phyloP scores from a whole-genome alignment of 2,329 filamentous ascomycete genomes.

The Gaeumannomyces sp. region DNA sequence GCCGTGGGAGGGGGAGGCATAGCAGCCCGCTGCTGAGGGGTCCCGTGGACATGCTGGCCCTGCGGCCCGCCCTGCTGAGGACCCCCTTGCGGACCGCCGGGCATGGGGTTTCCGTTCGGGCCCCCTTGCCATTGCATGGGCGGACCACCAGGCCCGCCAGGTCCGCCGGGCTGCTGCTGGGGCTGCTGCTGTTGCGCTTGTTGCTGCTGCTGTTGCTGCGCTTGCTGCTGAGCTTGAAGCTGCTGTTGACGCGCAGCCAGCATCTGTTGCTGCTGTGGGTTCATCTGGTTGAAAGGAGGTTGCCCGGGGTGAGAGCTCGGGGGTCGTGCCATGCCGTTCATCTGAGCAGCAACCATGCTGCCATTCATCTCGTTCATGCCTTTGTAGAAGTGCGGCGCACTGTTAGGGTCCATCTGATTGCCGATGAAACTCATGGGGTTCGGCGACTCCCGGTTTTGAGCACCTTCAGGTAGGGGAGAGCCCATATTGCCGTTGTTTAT shows the following conservation, averaged over 20 bases:
- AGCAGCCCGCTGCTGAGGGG: constrained; percentile 59
- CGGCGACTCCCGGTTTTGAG: constrained; percentile 60
- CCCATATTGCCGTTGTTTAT: constrained; percentile 64
- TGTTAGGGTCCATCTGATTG: constrained; percentile 55
- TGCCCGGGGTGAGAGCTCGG: constrained; percentile 60
- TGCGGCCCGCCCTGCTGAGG: constrained; percentile 38
- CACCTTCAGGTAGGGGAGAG: constrained; percentile 64
- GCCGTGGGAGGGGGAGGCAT: constrained; percentile 59
- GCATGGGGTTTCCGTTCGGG: constrained; percentile 37
- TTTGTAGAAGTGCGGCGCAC: constrained; percentile 55
- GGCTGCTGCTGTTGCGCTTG: constrained; percentile 31
- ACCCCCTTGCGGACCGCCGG: constrained; percentile 22
- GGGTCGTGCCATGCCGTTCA: constrained; percentile 56
- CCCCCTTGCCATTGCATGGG: constrained; percentile 43
- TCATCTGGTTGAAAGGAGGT: constrained; percentile 52
- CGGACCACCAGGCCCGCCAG: constrained; percentile 31
- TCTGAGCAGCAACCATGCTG: constrained; percentile 49
- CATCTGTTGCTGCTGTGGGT: constrained; percentile 56
- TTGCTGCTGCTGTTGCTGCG: constrained; percentile 28
- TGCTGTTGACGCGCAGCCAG: constrained; percentile 40
- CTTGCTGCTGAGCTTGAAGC: constrained; percentile 19
- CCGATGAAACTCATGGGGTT: constrained; percentile 58
- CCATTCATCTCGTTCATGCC: constrained; percentile 42
- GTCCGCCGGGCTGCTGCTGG: constrained; percentile 24
- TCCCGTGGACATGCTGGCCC: constrained; percentile 53